Evolutionary conservation across 148 eudicot genomes (phyloP), one percentile per base, ranked within the genome.

Genomic region (Spergularia marina): DNA sequence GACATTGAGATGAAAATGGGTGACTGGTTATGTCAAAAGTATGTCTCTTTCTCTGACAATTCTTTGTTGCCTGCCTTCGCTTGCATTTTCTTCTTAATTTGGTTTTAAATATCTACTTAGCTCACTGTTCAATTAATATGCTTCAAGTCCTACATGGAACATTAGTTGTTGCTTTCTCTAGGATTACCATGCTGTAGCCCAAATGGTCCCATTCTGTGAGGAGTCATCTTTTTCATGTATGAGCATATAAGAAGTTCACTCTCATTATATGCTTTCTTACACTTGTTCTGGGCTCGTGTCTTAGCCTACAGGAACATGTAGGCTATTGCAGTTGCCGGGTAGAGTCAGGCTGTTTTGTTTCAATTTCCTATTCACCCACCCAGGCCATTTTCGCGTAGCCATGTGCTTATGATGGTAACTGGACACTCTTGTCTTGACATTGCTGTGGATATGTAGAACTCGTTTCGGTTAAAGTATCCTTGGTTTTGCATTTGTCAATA

Each of bases 21-120:
- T 8, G 98, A 95, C 80, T 95, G 98, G 98, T 85, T 95, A 36
- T 95, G 98, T 84, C 85, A 89, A 58, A 95, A 95, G 98, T 95
- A 89, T 44, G 98, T 76, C 80, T 53, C 39, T 65, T 54, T 67
- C 57, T 68, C 23, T 49, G 49, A 41, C 4, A 59, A 47, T n/a
- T 47, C 23, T 66, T 77, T 77, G 30, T 15, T 25, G 13, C 65
- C 40, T 71, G 44, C 72, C 62, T 9, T 52, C 41, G 57, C 53
- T 57, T 59, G 58, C 12, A 41, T 71, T 76, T 13, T 62, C 11
- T 21, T 49, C 65, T 30, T 49, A 20, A n/a, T 44, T 44, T 44
- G 49, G 69, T 62, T 70, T 15, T 12, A 23, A 11, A 11, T 13
- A 40, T 36, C 20, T 6, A 56, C 57, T 23, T 73, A 30, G 25